Evolutionary conservation across 805 yeast genomes (phyloP).

Genomic region (Kuraishia capsulata): DNA sequence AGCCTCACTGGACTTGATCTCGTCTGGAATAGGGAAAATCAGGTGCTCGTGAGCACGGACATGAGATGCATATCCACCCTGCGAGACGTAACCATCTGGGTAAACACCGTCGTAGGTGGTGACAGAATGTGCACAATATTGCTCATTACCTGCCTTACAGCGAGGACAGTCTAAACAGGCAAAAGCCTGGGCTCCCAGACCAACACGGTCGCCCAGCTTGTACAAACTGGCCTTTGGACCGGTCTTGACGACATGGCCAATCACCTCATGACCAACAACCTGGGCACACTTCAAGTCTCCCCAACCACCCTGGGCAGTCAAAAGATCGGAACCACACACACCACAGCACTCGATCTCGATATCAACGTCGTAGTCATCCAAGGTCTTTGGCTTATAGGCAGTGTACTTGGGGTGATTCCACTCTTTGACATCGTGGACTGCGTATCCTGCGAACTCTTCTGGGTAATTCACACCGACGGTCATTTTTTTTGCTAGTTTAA

Average conservation of each 20-base stretch:
- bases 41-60: constrained; percentile 35
- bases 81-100: constrained; percentile 24
- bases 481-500: no score
- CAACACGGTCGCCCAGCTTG: constrained; percentile 36
- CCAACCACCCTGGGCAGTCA: constrained; percentile 46
- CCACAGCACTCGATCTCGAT: constrained; percentile 55
- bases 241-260: constrained; percentile 30
- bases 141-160: constrained; percentile 31
- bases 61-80: constrained; percentile 40
- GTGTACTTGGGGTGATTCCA: constrained; percentile 50
- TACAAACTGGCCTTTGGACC: constrained; percentile 24
- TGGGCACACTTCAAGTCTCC: constrained; percentile 27
- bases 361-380: constrained; percentile 34
- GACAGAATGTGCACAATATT: constrained; percentile 32
- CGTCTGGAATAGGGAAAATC: constrained; percentile 37
- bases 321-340: constrained; percentile 58
- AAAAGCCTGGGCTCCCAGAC: constrained; percentile 33
- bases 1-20: constrained; percentile 28
- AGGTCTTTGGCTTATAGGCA: constrained; percentile 35
- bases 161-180: constrained; percentile 27
- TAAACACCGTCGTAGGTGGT: constrained; percentile 31
- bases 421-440: constrained; percentile 36
- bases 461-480: constrained; percentile 29
- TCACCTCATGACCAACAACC: constrained; percentile 42
- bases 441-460: constrained; percentile 53